Percentiles rank a stretch among this genome's conserved stretches.
phyloP scores from a whole-genome alignment of 495 filamentous ascomycete genomes.

The Xylaria venustula region DNA sequence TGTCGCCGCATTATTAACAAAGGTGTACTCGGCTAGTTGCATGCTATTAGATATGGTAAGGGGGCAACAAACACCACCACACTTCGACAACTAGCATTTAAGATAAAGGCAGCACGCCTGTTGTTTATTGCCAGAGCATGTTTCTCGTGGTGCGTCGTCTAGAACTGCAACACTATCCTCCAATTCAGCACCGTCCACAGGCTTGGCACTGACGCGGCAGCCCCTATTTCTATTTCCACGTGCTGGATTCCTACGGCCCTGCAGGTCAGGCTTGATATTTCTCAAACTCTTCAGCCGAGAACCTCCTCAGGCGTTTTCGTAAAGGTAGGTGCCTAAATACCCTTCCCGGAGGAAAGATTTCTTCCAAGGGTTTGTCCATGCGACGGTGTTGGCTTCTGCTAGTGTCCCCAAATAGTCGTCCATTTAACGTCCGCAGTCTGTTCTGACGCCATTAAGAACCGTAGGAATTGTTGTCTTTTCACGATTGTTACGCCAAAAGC shows the following conservation, averaged over 20 bases:
- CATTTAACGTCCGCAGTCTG: constrained; percentile 43
- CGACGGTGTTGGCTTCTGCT: constrained; percentile 39
- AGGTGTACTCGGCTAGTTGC: constrained; percentile 51
- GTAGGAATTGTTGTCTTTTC: neutral
- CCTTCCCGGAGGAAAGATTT: constrained; percentile 37
- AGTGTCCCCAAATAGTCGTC: constrained; percentile 48
- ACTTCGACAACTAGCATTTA: constrained; percentile 41
- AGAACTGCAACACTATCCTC: constrained; percentile 43
- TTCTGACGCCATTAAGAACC: constrained; percentile 30
- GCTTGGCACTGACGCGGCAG: too few species aligned
- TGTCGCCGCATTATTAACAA: constrained; percentile 48
- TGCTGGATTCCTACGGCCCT: constrained; percentile 19
- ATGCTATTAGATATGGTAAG: too few species aligned
- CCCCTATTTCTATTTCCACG: constrained; percentile 13
- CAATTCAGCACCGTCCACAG: constrained; percentile 39
- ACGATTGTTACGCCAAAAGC: neutral
- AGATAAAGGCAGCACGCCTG: constrained; percentile 39
- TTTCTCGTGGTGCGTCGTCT: constrained; percentile 32
- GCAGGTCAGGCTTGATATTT: constrained; percentile 43
- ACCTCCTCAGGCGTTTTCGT: constrained; percentile 39
- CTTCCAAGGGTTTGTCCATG: constrained; percentile 47
- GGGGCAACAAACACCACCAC: too few species aligned
- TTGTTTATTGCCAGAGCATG: constrained; percentile 42
- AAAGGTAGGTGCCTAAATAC: constrained; percentile 32
- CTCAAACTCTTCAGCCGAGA: constrained; percentile 24